Evolutionary conservation across 1,139 yeast species (phyloP).

Genomic region (Scheffersomyces titani): DNA sequence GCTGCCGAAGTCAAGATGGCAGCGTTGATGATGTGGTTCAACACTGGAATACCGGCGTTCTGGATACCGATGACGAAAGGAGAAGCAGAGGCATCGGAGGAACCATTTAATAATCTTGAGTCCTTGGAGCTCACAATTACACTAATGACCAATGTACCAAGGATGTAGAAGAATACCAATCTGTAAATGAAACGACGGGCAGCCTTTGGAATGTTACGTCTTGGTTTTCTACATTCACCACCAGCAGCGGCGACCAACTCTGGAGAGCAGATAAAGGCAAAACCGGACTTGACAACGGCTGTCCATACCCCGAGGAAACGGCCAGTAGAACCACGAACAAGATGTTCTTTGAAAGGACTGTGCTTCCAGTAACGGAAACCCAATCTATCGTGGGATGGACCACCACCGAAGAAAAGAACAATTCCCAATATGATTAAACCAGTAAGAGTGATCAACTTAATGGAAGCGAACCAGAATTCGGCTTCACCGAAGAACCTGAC

Average conservation of each 20-base stretch:
- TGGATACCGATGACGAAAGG: slow-evolving; percentile 52
- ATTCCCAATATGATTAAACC: slow-evolving; percentile 45
- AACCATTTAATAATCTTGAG: slow-evolving; percentile 32
- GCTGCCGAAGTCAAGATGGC: slow-evolving; percentile 68
- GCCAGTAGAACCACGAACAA: slow-evolving; percentile 61
- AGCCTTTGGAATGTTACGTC: slow-evolving; percentile 49
- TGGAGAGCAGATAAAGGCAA: slow-evolving; percentile 43
- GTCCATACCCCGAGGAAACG: slow-evolving; percentile 41
- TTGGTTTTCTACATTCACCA: slow-evolving; percentile 48
- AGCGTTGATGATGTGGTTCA: slow-evolving; percentile 70
- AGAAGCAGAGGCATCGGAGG: slow-evolving; percentile 47
- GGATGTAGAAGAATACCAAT: slow-evolving; percentile 47
- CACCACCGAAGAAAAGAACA: slow-evolving; percentile 46
- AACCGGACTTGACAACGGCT: slow-evolving; percentile 41
- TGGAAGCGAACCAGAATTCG: slow-evolving; percentile 66
- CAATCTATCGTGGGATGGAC: slow-evolving; percentile 18
- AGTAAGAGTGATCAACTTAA: slow-evolving; percentile 38
- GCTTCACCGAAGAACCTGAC: slow-evolving; percentile 63
- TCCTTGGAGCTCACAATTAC: slow-evolving; percentile 41
- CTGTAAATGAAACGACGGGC: slow-evolving; percentile 49
- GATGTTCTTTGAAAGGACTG: slow-evolving; percentile 47
- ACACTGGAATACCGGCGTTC: slow-evolving; percentile 60
- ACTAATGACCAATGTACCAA: slow-evolving; percentile 50
- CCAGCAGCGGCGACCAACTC: slow-evolving; percentile 41
- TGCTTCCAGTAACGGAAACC: slow-evolving; percentile 67